phyloP scores from a whole-genome alignment of 2,329 filamentous ascomycete species.

The Calonectria henricotiae region DNA sequence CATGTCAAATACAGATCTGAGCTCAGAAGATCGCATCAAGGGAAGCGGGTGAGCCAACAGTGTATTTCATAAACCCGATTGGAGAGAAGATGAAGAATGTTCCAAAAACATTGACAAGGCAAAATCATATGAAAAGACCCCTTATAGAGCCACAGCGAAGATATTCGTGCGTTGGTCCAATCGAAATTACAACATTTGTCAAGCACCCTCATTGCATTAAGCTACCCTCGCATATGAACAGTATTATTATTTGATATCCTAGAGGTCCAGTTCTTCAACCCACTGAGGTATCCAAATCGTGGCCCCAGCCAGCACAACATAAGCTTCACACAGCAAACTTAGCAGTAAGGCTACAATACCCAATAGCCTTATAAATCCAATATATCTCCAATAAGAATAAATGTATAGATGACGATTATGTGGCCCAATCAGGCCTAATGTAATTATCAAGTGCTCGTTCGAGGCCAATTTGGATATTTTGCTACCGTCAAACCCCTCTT shows the following conservation, averaged over 20 bases:
- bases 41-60: background rate
- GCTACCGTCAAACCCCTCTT: no score
- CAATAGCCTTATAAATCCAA: no score
- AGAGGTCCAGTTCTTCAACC: no score
- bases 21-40: background rate
- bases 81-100: conserved; percentile 36
- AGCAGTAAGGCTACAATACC: no score
- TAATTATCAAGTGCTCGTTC: no score
- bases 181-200: conserved; percentile 29
- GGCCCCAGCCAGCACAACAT: no score
- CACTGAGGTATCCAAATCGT: no score
- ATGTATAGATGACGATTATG: no score
- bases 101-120: conserved; percentile 30
- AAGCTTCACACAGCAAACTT: no score
- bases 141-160: conserved; percentile 25
- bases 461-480: no score
- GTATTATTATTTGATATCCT: background rate
- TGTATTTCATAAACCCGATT: conserved; percentile 14
- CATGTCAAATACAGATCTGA: conserved; percentile 16
- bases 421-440: no score
- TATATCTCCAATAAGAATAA: no score
- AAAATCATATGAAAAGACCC: conserved; percentile 21
- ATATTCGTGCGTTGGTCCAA: conserved; percentile 32
- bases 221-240: conserved; percentile 26
- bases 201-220: conserved; percentile 31